These are phyloP conservation scores for Aspergillus sp. DNA, from an alignment of 2,329 filamentous ascomycete genomes.

Conservation along the genomic window DNA sequence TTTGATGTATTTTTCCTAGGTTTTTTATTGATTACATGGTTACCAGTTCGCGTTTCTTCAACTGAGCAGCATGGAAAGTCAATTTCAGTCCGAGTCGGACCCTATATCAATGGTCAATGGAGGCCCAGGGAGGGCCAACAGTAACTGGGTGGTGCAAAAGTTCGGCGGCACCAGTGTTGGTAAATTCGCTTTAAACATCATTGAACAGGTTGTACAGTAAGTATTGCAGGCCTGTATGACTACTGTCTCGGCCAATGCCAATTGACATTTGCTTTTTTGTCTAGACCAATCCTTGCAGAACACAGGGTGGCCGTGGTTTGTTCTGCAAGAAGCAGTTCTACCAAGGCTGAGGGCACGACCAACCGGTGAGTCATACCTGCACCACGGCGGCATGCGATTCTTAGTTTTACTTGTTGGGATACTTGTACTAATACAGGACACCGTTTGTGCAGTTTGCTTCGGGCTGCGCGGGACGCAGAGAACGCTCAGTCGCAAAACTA, in stretches of 20 bases:
- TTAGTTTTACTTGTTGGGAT: not conserved
- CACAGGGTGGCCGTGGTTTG: constrained; percentile 87
- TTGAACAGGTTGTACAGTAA: constrained; percentile 61
- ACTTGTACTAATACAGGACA: not conserved
- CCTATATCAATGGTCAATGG: constrained; percentile 9
- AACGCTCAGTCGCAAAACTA: constrained; percentile 50
- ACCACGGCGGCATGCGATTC: not conserved
- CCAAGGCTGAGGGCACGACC: constrained; percentile 90
- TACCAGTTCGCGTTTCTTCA: constrained; percentile 1
- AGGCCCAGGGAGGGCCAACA: constrained; percentile 12
- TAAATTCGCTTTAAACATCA: constrained; percentile 76
- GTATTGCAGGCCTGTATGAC: constrained; percentile 11
- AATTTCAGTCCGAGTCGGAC: constrained; percentile 7
- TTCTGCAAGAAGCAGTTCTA: constrained; percentile 87
- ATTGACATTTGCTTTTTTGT: constrained; percentile 5
- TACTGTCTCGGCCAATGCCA: not conserved
- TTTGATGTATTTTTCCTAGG: not conserved
- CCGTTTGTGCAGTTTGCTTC: constrained; percentile 30
- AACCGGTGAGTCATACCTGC: constrained; percentile 63
- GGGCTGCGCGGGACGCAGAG: constrained; percentile 44
- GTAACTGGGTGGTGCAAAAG: constrained; percentile 80
- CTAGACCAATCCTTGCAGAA: constrained; percentile 52
- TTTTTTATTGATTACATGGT: not conserved
- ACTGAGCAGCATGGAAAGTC: constrained; percentile 11
- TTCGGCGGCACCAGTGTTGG: constrained; percentile 93